phyloP scores from a whole-genome alignment of 2,329 filamentous ascomycete genomes.

The Clarireedia sp. region DNA sequence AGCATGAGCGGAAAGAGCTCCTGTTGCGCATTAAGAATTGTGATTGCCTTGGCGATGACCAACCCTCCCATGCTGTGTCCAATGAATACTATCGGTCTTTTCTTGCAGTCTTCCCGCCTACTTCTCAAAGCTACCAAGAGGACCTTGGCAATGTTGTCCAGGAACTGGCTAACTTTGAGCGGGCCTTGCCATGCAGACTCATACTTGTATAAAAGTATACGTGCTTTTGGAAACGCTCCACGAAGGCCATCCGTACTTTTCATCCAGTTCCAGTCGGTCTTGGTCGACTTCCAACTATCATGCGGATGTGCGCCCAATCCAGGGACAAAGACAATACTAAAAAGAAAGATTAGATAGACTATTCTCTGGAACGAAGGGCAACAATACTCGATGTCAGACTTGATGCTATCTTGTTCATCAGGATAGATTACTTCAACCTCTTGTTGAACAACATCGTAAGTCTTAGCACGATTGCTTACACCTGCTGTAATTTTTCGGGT shows the following conservation, averaged over 20 bases:
- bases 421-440: too few relatives aligned
- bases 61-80: slow-evolving; percentile 35
- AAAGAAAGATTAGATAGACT: too few relatives aligned
- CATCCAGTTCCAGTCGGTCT: background rate
- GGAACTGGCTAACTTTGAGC: background rate
- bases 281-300: background rate
- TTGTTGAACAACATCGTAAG: too few relatives aligned
- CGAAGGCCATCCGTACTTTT: background rate
- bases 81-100: slow-evolving; percentile 29
- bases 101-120: background rate
- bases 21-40: background rate
- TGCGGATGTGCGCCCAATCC: background rate
- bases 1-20: slow-evolving; percentile 2
- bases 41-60: slow-evolving; percentile 30
- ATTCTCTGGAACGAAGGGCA: too few relatives aligned
- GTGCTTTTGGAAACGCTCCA: background rate
- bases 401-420: too few relatives aligned
- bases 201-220: slow-evolving; percentile 6
- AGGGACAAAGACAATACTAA: background rate
- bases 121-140: background rate
- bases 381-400: too few relatives aligned
- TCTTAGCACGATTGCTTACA: too few relatives aligned
- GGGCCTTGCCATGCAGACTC: slow-evolving; percentile 4
- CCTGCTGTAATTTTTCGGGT: too few relatives aligned
- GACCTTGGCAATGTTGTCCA: background rate